Percentiles rank a stretch among this genome's conserved stretches.
These are phyloP conservation scores for Stachybotrys echinatus DNA, from an alignment of 2,329 filamentous ascomycete species.

Conservation along the genomic window DNA sequence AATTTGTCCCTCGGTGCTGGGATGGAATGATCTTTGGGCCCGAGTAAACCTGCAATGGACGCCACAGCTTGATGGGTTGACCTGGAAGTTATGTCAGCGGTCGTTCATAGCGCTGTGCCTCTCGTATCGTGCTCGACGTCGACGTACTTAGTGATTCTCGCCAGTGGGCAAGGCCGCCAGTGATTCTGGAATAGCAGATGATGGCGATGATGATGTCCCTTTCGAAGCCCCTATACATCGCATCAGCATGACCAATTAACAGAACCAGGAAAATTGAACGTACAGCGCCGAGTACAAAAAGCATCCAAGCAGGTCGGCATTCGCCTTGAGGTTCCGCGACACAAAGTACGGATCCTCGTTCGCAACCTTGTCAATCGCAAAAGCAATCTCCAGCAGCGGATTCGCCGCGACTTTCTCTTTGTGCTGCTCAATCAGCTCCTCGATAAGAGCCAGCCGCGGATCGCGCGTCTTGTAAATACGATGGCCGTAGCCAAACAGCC, in stretches of 20 bases:
- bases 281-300: constrained; percentile 35
- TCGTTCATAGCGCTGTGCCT: too few species aligned
- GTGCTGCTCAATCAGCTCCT: constrained; percentile 16
- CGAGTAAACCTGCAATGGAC: constrained; percentile 19
- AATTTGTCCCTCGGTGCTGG: not conserved
- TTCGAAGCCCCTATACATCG: not conserved
- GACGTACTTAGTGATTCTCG: constrained; percentile 12
- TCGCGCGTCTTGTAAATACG: constrained; percentile 29
- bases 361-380: constrained; percentile 30
- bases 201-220: constrained; percentile 15
- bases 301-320: constrained; percentile 38
- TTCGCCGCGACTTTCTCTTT: constrained; percentile 13
- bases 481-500: constrained; percentile 39
- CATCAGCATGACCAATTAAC: not conserved
- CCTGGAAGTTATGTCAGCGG: constrained; percentile 14
- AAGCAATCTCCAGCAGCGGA: constrained; percentile 28
- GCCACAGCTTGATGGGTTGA: constrained; percentile 17
- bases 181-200: constrained; percentile 16
- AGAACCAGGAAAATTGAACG: too few species aligned
- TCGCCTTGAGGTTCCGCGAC: constrained; percentile 29
- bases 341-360: constrained; percentile 29
- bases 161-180: constrained; percentile 23
- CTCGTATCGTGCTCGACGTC: not conserved
- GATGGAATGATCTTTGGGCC: not conserved
- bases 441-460: constrained; percentile 26